Evolutionary conservation across 495 filamentous ascomycete genomes (phyloP).

Genomic region (Thozetella sp.): DNA sequence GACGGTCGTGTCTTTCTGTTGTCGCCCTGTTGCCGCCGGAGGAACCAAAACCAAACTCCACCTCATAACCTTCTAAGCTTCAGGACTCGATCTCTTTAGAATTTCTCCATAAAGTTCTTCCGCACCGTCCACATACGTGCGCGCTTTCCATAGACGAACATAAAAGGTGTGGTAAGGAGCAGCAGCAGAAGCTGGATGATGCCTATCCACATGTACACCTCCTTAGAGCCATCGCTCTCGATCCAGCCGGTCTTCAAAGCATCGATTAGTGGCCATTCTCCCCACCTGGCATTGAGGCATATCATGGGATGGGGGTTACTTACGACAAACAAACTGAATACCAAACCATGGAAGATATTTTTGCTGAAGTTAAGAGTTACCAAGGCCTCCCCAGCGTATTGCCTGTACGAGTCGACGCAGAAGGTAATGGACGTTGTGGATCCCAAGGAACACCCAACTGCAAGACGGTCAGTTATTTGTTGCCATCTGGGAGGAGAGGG

Average conservation of each 20-base stretch:
- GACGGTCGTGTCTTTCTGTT: no score
- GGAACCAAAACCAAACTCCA: no score
- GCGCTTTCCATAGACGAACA: conserved; percentile 96
- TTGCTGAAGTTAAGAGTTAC: conserved; percentile 96
- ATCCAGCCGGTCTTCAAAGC: conserved; percentile 86
- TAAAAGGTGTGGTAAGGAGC: conserved; percentile 78
- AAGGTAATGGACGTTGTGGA: conserved; percentile 96
- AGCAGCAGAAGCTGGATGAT: conserved; percentile 81
- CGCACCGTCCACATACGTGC: conserved; percentile 96
- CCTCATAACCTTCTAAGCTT: no score
- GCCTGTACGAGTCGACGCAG: conserved; percentile 88
- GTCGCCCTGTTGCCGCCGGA: no score
- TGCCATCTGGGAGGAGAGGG: no score
- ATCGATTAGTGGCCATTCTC: no score
- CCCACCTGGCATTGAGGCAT: no score
- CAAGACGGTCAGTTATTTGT: no score
- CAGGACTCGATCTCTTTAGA: conserved; percentile 48
- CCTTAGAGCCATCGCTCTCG: conserved; percentile 70
- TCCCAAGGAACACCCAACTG: conserved; percentile 89
- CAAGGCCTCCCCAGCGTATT: conserved; percentile 92
- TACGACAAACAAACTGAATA: conserved; percentile 95
- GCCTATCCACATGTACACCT: conserved; percentile 81
- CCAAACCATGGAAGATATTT: conserved; percentile 86
- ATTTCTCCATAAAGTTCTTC: conserved; percentile 87
- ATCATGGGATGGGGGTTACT: no score